Percentiles rank a stretch among this genome's conserved stretches.
These are phyloP conservation scores for Rhodamnia rubescens DNA, from an alignment of 345 rosid genomes.

Conservation along the genomic window DNA sequence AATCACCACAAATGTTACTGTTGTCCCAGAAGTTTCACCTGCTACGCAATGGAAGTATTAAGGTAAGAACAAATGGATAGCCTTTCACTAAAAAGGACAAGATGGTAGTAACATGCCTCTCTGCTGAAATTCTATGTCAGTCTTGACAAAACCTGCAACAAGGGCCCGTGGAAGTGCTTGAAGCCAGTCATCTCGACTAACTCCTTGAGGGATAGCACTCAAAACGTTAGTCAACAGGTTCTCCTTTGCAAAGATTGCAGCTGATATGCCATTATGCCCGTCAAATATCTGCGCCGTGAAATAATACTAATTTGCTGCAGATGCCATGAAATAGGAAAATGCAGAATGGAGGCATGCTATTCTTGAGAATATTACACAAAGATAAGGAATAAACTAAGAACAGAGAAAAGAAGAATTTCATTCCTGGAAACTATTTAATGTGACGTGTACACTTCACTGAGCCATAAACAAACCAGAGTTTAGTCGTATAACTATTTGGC, in stretches of 20 bases:
- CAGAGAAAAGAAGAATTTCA: background rate
- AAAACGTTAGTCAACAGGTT: slow-evolving; percentile 65
- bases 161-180: slow-evolving; percentile 95
- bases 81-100: background rate
- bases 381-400: background rate
- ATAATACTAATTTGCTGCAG: background rate
- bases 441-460: background rate
- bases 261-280: slow-evolving; percentile 97
- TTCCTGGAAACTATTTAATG: background rate
- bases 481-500: background rate
- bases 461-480: background rate
- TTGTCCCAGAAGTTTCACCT: slow-evolving; percentile 99
- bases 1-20: slow-evolving; percentile 89
- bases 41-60: background rate
- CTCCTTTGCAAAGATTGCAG: slow-evolving; percentile 93
- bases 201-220: slow-evolving; percentile 79
- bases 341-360: background rate
- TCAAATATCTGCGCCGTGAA: slow-evolving; percentile 62
- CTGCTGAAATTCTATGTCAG: slow-evolving; percentile 97
- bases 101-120: slow-evolving; percentile 35
- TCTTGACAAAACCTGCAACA: slow-evolving; percentile 98
- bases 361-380: background rate
- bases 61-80: slow-evolving; percentile 5
- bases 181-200: slow-evolving; percentile 89
- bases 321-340: background rate